Evolutionary conservation across 352 stramenopile species (phyloP).

Genomic region (Phytopythium chamaehyphon): DNA sequence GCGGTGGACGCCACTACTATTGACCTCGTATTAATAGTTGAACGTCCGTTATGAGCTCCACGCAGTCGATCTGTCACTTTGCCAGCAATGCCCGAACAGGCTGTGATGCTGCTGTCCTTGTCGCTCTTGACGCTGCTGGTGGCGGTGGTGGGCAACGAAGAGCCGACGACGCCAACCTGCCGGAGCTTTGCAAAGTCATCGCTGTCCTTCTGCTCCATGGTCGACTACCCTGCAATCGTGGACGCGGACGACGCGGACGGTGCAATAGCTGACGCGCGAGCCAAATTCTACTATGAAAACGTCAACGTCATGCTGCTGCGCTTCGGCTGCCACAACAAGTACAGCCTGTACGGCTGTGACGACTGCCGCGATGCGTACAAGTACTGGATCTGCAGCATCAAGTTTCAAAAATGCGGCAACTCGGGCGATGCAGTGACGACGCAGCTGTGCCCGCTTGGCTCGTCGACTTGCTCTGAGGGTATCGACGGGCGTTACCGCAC

Average conservation of each 20-base stretch:
- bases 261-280: constrained; percentile 44
- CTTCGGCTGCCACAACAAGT: constrained; percentile 78
- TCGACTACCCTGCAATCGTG: constrained; percentile 75
- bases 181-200: constrained; percentile 50
- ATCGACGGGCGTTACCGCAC: constrained; percentile 44
- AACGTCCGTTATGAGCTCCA: neutral
- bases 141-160: constrained; percentile 29
- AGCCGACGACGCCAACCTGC: constrained; percentile 42
- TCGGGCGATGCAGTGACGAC: constrained; percentile 6
- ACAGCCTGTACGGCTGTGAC: constrained; percentile 78
- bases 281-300: constrained; percentile 77
- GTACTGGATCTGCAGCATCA: constrained; percentile 85
- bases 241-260: constrained; percentile 51
- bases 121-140: neutral
- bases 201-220: constrained; percentile 80
- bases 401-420: constrained; percentile 68
- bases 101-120: neutral
- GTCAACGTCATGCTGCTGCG: constrained; percentile 75
- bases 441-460: constrained; percentile 23
- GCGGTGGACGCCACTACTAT: neutral
- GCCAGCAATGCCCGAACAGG: no score
- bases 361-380: constrained; percentile 87
- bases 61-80: no score
- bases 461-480: constrained; percentile 35
- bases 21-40: constrained; percentile 2